Evolutionary conservation across 2,329 filamentous ascomycete species (phyloP).

Genomic region (Scedosporium minutisporum): DNA sequence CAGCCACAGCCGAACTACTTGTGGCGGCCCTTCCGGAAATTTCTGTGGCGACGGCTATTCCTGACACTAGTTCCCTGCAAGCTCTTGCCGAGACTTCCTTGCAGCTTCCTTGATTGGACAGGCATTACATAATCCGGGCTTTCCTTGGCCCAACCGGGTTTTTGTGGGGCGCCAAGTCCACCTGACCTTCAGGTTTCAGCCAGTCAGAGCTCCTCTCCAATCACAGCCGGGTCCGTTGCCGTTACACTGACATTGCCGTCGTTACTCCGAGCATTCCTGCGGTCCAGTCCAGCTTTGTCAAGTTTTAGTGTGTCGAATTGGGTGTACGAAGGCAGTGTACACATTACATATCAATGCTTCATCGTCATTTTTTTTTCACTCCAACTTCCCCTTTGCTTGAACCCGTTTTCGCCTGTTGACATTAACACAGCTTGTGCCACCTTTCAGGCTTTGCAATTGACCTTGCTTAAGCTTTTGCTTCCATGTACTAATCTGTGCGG

Average conservation of each 20-base stretch:
- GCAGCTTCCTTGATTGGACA: slow-evolving; percentile 2
- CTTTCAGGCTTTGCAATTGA: background rate
- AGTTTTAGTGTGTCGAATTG: background rate
- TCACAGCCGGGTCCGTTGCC: background rate
- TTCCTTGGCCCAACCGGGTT: background rate
- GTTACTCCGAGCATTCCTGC: background rate
- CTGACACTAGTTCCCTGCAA: background rate
- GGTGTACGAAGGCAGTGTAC: background rate
- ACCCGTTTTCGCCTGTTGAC: background rate
- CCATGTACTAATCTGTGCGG: background rate
- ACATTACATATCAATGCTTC: slow-evolving; percentile 3
- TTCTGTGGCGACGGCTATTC: background rate
- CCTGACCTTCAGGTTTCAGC: background rate
- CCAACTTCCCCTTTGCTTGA: slow-evolving; percentile 1
- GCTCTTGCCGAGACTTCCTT: slow-evolving; percentile 1
- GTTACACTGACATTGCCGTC: slow-evolving; percentile 5
- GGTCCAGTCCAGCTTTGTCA: background rate
- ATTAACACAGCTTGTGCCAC: background rate
- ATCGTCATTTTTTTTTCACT: slow-evolving; percentile 19
- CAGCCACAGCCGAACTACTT: background rate
- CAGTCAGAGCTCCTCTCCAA: background rate
- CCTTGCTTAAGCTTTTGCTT: background rate
- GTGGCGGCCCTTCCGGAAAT: background rate
- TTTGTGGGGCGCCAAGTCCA: background rate
- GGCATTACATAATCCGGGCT: slow-evolving; percentile 2